A percentile compares a stretch with the other conserved stretches of the same genome.
phyloP scores from a whole-genome alignment of 2,329 filamentous ascomycete species.

The Cercospora nicotianae region DNA sequence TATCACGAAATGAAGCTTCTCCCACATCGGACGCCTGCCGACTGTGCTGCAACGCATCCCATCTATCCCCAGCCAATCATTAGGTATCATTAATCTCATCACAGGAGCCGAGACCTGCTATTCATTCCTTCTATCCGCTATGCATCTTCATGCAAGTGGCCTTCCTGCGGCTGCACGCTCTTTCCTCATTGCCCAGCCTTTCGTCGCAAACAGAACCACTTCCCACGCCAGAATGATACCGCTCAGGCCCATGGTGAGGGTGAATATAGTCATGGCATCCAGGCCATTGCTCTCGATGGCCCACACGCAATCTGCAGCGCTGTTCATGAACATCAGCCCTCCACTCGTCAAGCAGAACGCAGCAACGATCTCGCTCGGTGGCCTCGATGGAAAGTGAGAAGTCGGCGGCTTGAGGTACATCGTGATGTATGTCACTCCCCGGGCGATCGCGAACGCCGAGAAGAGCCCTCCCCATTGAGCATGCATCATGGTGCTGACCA shows the following conservation, averaged over 20 bases:
- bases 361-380: conserved; percentile 84
- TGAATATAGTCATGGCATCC: conserved; percentile 93
- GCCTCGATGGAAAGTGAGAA: conserved; percentile 77
- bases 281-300: conserved; percentile 75
- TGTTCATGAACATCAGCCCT: conserved; percentile 89
- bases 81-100: neutral
- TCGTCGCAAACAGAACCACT: conserved; percentile 74
- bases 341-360: conserved; percentile 85
- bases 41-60: neutral
- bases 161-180: conserved; percentile 33
- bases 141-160: conserved; percentile 13
- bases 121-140: neutral
- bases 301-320: conserved; percentile 72
- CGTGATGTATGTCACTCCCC: conserved; percentile 75
- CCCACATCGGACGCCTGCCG: neutral
- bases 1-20: neutral
- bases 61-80: neutral
- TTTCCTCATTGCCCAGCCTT: conserved; percentile 70
- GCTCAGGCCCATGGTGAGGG: conserved; percentile 79
- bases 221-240: conserved; percentile 84
- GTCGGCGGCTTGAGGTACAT: conserved; percentile 77
- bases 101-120: neutral
- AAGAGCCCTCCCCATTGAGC: conserved; percentile 89
- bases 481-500: conserved; percentile 89
- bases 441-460: conserved; percentile 74